Base-by-base conservation (phyloP, 78 protist species). In the Dictyostelium brefeldianum region DNA sequence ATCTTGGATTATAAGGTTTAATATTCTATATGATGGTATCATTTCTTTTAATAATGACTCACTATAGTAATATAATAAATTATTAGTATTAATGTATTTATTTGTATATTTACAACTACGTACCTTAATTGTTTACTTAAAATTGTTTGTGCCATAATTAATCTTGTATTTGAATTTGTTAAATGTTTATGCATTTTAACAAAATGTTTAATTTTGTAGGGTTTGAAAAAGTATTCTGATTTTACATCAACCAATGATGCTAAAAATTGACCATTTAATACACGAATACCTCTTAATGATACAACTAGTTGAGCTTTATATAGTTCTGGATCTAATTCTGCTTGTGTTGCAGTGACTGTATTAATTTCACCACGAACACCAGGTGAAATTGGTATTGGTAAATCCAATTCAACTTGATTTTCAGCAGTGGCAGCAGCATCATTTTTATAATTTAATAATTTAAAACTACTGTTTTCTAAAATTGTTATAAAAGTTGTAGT, bases 401-500 rank as follows among this genome's bases (percentile, higher is more conserved):
- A 14, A 51, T 14, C 56, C 56, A 51, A 51, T 15, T 31, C 75
- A 2, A 29, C 75, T 8, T 29, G 8, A 27, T 67, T n/a, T 6
- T 29, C 8, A 29, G 75, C n/a, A n/a, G n/a, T n/a, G n/a, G n/a
- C n/a, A n/a, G n/a, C n/a, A 36, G 15, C 75, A 67, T 31, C 15
- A 31, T n/a, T 17, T 17, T 29, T 41, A 9, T 67, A 43, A 6
- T 67, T 41, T 67, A 31, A 67, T 27, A 67, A 12, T 67, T 12
- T 51, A 4, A 67, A 27, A 31, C 75, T 67, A 67, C 75, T 67
- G 17, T 67, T 67, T 22, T 57, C 74, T 4, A 87, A 22, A 14
- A 87, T 87, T 14, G 67, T 77, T 2, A 57, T 50, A 50, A 87
- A 87, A 2, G 84, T 87, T 4, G 64, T 51, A 5, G 85, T 20